Conservation (phyloP, 2,329 filamentous ascomycete genomes). For the Phaeophleospora eucalypticola region DNA sequence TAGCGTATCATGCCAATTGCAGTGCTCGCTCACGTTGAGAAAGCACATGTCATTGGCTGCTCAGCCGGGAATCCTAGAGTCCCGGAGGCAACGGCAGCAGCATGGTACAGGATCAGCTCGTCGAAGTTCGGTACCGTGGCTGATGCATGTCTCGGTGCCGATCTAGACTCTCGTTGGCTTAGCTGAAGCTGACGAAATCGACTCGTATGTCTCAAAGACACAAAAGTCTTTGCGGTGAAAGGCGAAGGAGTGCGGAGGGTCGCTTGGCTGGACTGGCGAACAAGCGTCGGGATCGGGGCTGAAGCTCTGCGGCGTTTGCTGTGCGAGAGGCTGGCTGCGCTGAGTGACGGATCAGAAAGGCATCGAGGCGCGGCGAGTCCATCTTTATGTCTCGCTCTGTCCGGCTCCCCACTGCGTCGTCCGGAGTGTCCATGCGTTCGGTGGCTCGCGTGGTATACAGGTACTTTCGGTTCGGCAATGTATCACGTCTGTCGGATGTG, state of each 20-base stretch:
- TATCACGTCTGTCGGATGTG: too few relatives aligned
- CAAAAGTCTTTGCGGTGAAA: too few relatives aligned
- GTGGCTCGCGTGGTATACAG: too few relatives aligned
- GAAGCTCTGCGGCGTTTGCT: too few relatives aligned
- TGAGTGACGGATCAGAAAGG: background rate
- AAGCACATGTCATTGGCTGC: background rate
- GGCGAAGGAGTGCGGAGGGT: too few relatives aligned
- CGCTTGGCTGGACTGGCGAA: too few relatives aligned
- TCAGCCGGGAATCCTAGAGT: too few relatives aligned
- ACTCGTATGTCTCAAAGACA: too few relatives aligned
- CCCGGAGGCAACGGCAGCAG: background rate
- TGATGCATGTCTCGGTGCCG: background rate
- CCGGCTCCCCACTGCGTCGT: background rate
- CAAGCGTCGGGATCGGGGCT: too few relatives aligned
- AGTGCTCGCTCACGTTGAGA: background rate
- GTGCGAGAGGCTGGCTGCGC: background rate
- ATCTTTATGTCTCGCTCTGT: background rate
- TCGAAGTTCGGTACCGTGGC: background rate
- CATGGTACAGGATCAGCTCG: background rate
- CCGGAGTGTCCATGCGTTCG: background rate
- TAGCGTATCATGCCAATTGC: too few relatives aligned
- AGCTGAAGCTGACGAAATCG: too few relatives aligned
- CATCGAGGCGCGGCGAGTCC: background rate
- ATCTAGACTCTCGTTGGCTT: background rate
- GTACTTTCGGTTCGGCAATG: too few relatives aligned